Evolutionary conservation across 164 flowering plant genomes (phyloP).

Genomic region (Tetrastigma voinierianum): DNA sequence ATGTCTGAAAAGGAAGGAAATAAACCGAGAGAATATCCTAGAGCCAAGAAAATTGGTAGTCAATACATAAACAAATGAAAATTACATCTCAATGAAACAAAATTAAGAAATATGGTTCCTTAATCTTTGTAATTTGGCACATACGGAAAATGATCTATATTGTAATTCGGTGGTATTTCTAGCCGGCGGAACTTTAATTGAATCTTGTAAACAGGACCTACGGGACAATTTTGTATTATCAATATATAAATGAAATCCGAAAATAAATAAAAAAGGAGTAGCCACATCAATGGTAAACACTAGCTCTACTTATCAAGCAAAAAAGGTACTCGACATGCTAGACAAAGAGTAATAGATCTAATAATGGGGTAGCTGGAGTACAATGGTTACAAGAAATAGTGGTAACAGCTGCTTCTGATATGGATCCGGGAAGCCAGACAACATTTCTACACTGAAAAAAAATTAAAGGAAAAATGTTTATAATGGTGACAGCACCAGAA

Average conservation of each 20-base stretch:
- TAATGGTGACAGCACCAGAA: no score
- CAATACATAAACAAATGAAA: no score
- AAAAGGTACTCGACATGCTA: no score
- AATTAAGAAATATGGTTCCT: no score
- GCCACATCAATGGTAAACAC: not conserved
- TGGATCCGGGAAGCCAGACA: slow-evolving; percentile 95
- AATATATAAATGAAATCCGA: not conserved
- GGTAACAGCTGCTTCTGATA: slow-evolving; percentile 78
- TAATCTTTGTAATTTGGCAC: slow-evolving; percentile 1
- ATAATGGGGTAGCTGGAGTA: slow-evolving; percentile 54
- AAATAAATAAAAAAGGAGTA: not conserved
- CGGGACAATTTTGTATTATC: not conserved
- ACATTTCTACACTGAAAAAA: slow-evolving; percentile 82
- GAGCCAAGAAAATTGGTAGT: not conserved
- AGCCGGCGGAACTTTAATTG: slow-evolving; percentile 85
- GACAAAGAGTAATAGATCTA: no score
- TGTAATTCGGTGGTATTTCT: slow-evolving; percentile 80
- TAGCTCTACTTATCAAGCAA: not conserved
- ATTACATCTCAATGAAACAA: no score
- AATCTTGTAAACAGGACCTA: slow-evolving; percentile 82
- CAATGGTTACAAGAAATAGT: slow-evolving; percentile 70
- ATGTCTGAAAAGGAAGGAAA: no score
- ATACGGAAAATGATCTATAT: slow-evolving; percentile 80
- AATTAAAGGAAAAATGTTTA: not conserved
- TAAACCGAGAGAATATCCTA: no score